A percentile compares a stretch with the other conserved stretches of the same genome.
These are phyloP conservation scores for Xylaria sp. DNA, from an alignment of 495 filamentous ascomycete genomes.

Conservation along the genomic window DNA sequence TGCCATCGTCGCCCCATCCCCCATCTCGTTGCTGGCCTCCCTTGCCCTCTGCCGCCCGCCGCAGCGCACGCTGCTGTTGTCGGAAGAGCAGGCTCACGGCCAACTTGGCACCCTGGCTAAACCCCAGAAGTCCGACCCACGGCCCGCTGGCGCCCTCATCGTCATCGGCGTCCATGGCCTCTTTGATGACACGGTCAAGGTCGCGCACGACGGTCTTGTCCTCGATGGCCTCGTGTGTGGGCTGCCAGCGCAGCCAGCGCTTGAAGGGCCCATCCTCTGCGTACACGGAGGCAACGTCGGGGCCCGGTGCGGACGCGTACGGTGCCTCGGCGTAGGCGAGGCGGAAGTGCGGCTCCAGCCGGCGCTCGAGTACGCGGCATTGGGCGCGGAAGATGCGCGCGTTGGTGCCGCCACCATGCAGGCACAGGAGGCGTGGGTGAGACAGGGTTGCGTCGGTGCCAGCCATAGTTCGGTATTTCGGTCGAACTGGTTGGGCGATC, in stretches of 20 bases:
- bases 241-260: slow-evolving; percentile 63
- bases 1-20: slow-evolving; percentile 9
- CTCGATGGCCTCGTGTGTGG: slow-evolving; percentile 54
- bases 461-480: slow-evolving; percentile 26
- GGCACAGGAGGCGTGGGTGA: slow-evolving; percentile 69
- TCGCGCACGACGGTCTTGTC: slow-evolving; percentile 32
- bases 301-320: slow-evolving; percentile 57
- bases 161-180: slow-evolving; percentile 49
- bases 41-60: slow-evolving; percentile 2
- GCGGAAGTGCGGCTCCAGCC: slow-evolving; percentile 59
- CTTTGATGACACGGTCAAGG: slow-evolving; percentile 45
- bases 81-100: slow-evolving; percentile 53
- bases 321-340: slow-evolving; percentile 67
- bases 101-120: slow-evolving; percentile 68
- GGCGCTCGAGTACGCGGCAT: slow-evolving; percentile 57
- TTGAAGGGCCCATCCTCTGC: slow-evolving; percentile 62
- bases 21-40: slow-evolving; percentile 16
- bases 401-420: slow-evolving; percentile 72
- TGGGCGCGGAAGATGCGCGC: slow-evolving; percentile 65
- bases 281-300: slow-evolving; percentile 60
- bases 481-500: not conserved
- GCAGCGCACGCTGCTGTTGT: slow-evolving; percentile 38
- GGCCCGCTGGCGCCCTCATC: slow-evolving; percentile 52
- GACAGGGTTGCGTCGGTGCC: slow-evolving; percentile 37
- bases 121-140: slow-evolving; percentile 64